phyloP scores from a whole-genome alignment of 2,329 filamentous ascomycete species.

The Alternaria viburni region DNA sequence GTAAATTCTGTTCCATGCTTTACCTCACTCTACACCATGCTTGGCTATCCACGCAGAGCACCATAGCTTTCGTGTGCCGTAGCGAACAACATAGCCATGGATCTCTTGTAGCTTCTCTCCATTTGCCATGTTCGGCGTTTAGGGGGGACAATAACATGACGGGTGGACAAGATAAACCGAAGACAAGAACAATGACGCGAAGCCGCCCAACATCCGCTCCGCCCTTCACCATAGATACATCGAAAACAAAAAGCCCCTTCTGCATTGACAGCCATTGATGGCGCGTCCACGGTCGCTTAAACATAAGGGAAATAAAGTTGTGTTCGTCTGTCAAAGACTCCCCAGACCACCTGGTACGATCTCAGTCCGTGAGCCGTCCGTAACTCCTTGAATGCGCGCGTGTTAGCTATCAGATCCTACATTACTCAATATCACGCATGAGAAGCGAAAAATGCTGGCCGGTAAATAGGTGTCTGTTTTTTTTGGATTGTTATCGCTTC shows the following conservation, averaged over 20 bases:
- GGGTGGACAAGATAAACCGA: neutral
- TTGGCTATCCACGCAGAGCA: neutral
- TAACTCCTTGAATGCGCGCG: neutral
- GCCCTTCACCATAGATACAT: neutral
- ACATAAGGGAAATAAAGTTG: neutral
- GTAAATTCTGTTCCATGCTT: neutral
- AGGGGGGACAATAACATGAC: neutral
- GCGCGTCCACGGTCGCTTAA: neutral
- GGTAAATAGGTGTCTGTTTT: constrained; percentile 1
- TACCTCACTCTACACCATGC: neutral
- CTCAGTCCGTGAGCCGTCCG: neutral
- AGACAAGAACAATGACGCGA: neutral
- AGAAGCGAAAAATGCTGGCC: neutral
- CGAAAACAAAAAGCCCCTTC: neutral
- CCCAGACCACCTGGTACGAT: neutral
- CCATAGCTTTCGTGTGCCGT: neutral
- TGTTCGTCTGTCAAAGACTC: neutral
- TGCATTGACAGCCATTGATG: neutral
- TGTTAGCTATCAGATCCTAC: neutral
- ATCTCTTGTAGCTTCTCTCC: neutral
- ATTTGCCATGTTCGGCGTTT: neutral
- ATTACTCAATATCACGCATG: neutral
- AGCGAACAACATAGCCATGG: neutral
- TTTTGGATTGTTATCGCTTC: constrained; percentile 14
- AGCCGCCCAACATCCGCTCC: neutral